Evolutionary conservation across 176 grass and related monocot genomes (phyloP).

Genomic region (Ensete ventricosum): DNA sequence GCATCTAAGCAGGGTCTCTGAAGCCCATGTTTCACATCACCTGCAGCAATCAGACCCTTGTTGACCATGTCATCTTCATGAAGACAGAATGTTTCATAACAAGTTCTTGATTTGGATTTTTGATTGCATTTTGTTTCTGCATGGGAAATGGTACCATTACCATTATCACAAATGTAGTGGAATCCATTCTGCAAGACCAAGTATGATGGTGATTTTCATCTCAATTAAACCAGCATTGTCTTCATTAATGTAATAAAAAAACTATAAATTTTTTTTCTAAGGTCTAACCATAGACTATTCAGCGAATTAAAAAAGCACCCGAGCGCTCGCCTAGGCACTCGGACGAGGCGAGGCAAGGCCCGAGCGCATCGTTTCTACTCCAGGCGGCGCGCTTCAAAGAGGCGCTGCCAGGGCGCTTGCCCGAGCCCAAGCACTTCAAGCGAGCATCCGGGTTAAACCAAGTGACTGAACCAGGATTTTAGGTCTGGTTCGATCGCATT

Average conservation of each 20-base stretch:
- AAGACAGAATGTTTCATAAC: not conserved
- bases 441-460: too few species aligned
- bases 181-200: not conserved
- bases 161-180: not conserved
- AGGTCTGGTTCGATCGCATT: too few species aligned
- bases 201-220: not conserved
- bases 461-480: too few species aligned
- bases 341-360: too few species aligned
- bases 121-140: not conserved
- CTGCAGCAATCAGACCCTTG: not conserved
- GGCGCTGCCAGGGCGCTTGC: too few species aligned
- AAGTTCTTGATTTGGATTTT: not conserved
- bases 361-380: too few species aligned
- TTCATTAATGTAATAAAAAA: not conserved
- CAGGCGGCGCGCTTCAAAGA: too few species aligned
- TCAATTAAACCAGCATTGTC: not conserved
- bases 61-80: not conserved
- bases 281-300: too few species aligned
- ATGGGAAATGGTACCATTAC: not conserved
- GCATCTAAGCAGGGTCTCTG: constrained; percentile 1
- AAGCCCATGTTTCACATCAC: constrained; percentile 18
- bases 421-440: too few species aligned
- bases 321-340: too few species aligned
- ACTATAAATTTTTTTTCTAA: not conserved
- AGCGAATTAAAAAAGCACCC: too few species aligned